A percentile compares a stretch with the other conserved stretches of the same genome.
phyloP scores from a whole-genome alignment of 768 basidiomycete species.

The Chalciporus piperatus region DNA sequence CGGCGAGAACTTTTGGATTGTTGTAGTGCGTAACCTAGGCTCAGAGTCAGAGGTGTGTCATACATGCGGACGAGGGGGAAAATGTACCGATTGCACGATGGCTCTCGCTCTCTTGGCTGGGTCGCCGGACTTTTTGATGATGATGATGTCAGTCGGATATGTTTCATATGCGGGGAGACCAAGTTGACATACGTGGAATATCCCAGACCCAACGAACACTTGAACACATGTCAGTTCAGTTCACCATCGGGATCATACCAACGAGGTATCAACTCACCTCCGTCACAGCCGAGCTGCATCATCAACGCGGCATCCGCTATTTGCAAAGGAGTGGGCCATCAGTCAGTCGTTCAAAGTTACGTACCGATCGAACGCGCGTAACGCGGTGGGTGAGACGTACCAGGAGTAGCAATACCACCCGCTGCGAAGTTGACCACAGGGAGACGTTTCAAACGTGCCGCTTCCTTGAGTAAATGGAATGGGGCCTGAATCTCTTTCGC shows the following conservation, averaged over 20 bases:
- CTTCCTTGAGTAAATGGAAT: constrained; percentile 94
- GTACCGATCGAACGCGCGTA: neutral
- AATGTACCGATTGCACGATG: constrained; percentile 87
- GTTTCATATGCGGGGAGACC: neutral
- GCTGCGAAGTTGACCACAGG: constrained; percentile 98
- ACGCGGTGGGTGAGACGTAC: constrained; percentile 37
- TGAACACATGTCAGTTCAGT: constrained; percentile 10
- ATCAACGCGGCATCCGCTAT: constrained; percentile 93
- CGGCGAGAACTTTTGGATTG: constrained; percentile 88
- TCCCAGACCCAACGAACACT: constrained; percentile 98
- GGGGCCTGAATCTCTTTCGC: constrained; percentile 93
- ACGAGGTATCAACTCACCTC: constrained; percentile 54
- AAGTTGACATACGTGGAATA: constrained; percentile 74
- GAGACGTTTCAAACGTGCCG: constrained; percentile 86
- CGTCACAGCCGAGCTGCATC: constrained; percentile 98
- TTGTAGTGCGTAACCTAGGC: constrained; percentile 87
- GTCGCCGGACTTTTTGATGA: constrained; percentile 77
- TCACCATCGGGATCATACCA: neutral
- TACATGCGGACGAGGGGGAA: constrained; percentile 2
- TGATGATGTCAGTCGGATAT: neutral
- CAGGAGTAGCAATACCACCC: constrained; percentile 89
- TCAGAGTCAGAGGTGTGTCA: constrained; percentile 3
- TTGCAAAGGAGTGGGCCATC: neutral
- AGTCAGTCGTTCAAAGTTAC: neutral
- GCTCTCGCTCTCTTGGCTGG: constrained; percentile 92